Conservation (phyloP, 1,139 yeast genomes). For the Sugiyamaella japonica region DNA sequence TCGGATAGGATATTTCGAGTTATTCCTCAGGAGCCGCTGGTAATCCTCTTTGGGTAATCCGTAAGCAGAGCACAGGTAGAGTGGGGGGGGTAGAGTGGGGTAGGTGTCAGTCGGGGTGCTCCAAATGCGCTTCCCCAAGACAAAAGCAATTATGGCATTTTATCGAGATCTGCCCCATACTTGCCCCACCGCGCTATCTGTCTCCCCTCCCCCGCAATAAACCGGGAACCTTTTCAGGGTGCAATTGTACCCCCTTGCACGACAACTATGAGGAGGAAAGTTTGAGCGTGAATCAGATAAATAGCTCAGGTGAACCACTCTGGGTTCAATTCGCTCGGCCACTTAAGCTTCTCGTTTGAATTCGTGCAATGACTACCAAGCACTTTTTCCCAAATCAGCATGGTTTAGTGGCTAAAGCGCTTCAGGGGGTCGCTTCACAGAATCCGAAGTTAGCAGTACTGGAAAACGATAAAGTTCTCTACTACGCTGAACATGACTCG, state of each 20-base stretch:
- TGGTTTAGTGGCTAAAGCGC: constrained; percentile 31
- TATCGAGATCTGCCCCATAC: too few relatives aligned
- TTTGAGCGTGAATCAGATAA: not conserved
- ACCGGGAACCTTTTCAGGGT: not conserved
- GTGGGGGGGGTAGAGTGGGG: constrained; percentile 11
- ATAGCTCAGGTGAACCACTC: not conserved
- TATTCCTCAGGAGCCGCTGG: constrained; percentile 4
- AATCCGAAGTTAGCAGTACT: constrained; percentile 38
- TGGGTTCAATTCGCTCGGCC: not conserved
- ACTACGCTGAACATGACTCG: constrained; percentile 38
- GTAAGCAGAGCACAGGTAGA: not conserved
- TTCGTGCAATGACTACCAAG: constrained; percentile 37
- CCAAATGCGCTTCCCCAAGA: too few relatives aligned
- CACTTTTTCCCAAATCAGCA: constrained; percentile 41
- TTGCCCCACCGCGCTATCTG: not conserved
- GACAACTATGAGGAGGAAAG: too few relatives aligned
- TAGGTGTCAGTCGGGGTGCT: too few relatives aligned
- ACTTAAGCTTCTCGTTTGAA: too few relatives aligned
- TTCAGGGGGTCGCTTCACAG: constrained; percentile 38
- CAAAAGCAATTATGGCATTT: too few relatives aligned
- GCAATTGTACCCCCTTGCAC: not conserved
- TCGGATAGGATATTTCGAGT: not conserved
- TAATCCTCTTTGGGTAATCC: constrained; percentile 4
- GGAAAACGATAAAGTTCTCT: constrained; percentile 44
- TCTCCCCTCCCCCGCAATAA: not conserved